These are phyloP conservation scores for Arabidopsis arenosa DNA, from an alignment of 345 rosid genomes.

Conservation along the genomic window DNA sequence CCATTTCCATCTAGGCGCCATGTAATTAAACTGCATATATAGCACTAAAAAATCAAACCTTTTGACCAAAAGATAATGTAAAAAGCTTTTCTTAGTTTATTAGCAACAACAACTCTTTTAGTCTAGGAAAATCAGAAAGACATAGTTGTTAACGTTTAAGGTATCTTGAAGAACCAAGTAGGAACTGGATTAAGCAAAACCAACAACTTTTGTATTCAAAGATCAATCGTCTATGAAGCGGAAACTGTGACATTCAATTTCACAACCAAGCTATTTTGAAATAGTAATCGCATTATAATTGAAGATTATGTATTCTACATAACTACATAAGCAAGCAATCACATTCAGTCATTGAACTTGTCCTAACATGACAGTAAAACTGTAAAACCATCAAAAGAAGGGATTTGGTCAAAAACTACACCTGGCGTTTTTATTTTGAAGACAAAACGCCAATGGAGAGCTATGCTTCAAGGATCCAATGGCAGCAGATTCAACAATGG, in stretches of 20 bases:
- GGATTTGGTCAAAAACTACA: background rate
- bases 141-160: too few relatives aligned
- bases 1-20: conserved; percentile 93
- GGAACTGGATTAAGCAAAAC: background rate
- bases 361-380: background rate
- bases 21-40: conserved; percentile 34
- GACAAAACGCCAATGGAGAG: background rate
- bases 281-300: background rate
- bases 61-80: background rate
- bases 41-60: conserved; percentile 18
- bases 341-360: background rate
- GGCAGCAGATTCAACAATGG: background rate
- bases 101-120: background rate
- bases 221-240: background rate
- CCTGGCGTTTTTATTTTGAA: background rate
- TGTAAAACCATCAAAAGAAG: background rate
- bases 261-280: background rate
- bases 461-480: background rate
- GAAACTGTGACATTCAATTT: background rate
- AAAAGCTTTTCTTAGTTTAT: background rate
- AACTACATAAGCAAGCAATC: background rate
- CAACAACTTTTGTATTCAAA: background rate
- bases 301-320: background rate
- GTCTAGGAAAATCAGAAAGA: background rate
- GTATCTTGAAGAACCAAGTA: background rate